Evolutionary conservation across 805 yeast species (phyloP).

Genomic region (Metschnikowia colocasiae): DNA sequence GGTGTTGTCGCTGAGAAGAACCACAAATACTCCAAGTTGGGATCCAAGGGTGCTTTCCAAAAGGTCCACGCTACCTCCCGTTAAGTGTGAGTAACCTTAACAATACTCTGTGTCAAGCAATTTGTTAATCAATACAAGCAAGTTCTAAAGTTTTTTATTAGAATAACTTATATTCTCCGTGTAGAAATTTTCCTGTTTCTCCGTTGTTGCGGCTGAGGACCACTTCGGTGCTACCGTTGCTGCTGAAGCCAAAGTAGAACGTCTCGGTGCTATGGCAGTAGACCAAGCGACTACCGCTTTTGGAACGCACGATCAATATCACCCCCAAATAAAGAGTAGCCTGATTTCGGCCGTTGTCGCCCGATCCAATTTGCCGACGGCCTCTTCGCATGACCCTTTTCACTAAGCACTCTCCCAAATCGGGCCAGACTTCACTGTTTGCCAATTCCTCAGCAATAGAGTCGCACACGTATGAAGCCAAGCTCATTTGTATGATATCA

Average conservation of each 20-base stretch:
- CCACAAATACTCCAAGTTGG: constrained; percentile 77
- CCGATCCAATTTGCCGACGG: constrained; percentile 10
- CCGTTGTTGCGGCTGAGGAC: constrained; percentile 14
- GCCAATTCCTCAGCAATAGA: constrained; percentile 15
- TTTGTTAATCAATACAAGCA: constrained; percentile 13
- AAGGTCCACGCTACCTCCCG: constrained; percentile 96
- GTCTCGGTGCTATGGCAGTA: constrained; percentile 20
- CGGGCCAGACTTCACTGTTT: constrained; percentile 16
- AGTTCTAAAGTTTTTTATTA: constrained; percentile 5
- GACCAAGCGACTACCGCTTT: constrained; percentile 8
- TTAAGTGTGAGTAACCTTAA: constrained; percentile 42
- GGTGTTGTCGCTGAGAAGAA: constrained; percentile 57
- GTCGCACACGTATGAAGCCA: constrained; percentile 29
- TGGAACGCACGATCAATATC: constrained; percentile 17
- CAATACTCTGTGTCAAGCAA: constrained; percentile 8
- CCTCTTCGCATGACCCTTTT: constrained; percentile 14
- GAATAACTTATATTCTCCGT: constrained; percentile 14
- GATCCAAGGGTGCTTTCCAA: constrained; percentile 97
- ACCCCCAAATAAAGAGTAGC: constrained; percentile 31
- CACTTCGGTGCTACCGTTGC: constrained; percentile 14
- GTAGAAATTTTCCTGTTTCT: constrained; percentile 11
- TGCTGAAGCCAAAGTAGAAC: constrained; percentile 24
- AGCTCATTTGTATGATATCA: constrained; percentile 43
- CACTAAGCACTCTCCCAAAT: constrained; percentile 20
- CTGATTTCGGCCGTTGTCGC: constrained; percentile 10